Base-by-base conservation (phyloP, 2,329 filamentous ascomycete species). In the Aureobasidium sp. region DNA sequence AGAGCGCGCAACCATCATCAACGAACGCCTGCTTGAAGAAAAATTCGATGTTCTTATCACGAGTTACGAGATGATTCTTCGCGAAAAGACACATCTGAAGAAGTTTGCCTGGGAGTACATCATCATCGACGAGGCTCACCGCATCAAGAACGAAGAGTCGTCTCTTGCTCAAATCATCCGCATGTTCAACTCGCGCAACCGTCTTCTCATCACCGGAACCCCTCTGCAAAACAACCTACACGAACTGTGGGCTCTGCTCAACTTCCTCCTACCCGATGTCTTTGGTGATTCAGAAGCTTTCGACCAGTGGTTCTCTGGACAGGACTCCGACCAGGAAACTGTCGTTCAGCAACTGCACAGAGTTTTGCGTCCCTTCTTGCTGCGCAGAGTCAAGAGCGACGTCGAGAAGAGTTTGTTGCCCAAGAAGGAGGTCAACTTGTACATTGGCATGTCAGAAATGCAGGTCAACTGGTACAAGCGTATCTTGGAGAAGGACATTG, bases 81-180 rank as follows among this genome's bases (percentile, higher is more conserved):
- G 94, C 61, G 94, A 99, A 72, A 97, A 99, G 77, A 81, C 89
- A 1, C 90, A 96, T 67, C 75, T 99, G 66, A 96, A 94, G 77
- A 97, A 97, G 74, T 95, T 99, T 73, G 92, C 94, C 0, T 99
- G 94, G 94, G 93, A 99, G 73, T 99, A 99, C 75, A 99, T 99
- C 74, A 96, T 99, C 67, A 96, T 99, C 65, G 94, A 99, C 69
- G 94, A 99, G 70, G 87, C 94, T 2, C 94, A 99, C 74, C 90
- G 94, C 63, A 99, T 99, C 82, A 99, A 99, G 79, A 99, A 99
- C 74, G 94, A 99, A 72, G 91, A 97, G 73, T 99, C 94, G 0
- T 96, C 94, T 0, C 81, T 99, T 3, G 92, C 94, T 3, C 93
- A 97, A 70, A 95, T 97, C 66, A 96, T 99, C 65, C 90, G 94